Percentiles rank a stretch among this genome's conserved stretches.
Evolutionary conservation across 495 filamentous ascomycete genomes (phyloP).

Genomic region (Penicillium cataractarum): DNA sequence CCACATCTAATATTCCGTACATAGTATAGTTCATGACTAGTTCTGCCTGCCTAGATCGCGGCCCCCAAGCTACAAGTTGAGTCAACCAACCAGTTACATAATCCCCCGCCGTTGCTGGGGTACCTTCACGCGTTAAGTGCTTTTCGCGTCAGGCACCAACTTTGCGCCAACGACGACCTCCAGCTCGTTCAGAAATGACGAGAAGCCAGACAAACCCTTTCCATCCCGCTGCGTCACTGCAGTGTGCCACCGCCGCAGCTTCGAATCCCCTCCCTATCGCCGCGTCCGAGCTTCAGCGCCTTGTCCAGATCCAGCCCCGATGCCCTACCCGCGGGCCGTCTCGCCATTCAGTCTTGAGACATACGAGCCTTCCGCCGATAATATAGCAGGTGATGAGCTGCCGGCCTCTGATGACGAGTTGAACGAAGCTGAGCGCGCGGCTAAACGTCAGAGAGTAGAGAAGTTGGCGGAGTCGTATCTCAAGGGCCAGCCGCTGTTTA

Average conservation of each 20-base stretch:
- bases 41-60: not conserved
- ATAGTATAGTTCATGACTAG: not conserved
- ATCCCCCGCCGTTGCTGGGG: conserved; percentile 32
- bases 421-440: conserved; percentile 45
- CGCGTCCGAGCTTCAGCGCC: not conserved
- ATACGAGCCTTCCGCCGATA: conserved; percentile 45
- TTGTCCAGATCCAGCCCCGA: conserved; percentile 32
- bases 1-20: not conserved
- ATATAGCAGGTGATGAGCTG: conserved; percentile 46
- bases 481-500: conserved; percentile 56
- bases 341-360: conserved; percentile 48
- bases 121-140: conserved; percentile 44
- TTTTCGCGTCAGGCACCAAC: conserved; percentile 32
- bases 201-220: conserved; percentile 5
- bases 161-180: conserved; percentile 4
- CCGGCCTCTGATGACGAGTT: conserved; percentile 64
- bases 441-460: conserved; percentile 62
- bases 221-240: conserved; percentile 21
- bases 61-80: no score
- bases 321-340: conserved; percentile 45
- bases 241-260: conserved; percentile 28
- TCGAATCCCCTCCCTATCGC: conserved; percentile 13
- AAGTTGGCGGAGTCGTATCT: conserved; percentile 61
- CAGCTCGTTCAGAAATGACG: conserved; percentile 35
- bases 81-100: conserved; percentile 12